Evolutionary conservation across 768 basidiomycete genomes (phyloP).

Genomic region (Xerocomus spinulosus): DNA sequence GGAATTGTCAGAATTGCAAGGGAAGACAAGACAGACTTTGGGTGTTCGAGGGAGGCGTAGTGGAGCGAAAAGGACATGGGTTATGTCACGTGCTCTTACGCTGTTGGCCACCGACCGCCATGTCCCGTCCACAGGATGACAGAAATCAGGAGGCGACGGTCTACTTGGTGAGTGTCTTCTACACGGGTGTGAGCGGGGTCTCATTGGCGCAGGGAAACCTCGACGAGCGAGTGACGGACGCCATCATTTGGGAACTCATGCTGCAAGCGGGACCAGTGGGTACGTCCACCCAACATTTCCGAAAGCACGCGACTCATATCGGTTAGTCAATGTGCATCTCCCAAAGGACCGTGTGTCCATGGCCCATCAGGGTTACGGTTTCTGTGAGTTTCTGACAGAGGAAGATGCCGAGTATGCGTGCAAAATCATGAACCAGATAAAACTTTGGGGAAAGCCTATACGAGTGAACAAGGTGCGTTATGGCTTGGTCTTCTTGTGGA

Average conservation of each 20-base stretch:
- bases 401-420: constrained; percentile 99
- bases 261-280: constrained; percentile 98
- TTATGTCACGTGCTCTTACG: too few relatives aligned
- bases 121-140: constrained; percentile 70
- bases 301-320: not conserved
- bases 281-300: constrained; percentile 37
- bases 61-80: constrained; percentile 28
- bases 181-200: too few relatives aligned
- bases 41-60: constrained; percentile 30
- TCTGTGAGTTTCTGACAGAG: constrained; percentile 98
- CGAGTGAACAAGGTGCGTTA: constrained; percentile 93
- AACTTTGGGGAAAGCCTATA: constrained; percentile 97
- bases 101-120: too few relatives aligned
- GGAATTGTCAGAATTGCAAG: too few relatives aligned
- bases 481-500: not conserved
- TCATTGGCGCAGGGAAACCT: constrained; percentile 99
- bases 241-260: constrained; percentile 97
- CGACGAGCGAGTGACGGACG: constrained; percentile 91
- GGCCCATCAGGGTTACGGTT: constrained; percentile 98
- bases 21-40: constrained; percentile 27
- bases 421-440: constrained; percentile 99
- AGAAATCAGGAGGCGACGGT: constrained; percentile 90
- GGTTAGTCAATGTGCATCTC: constrained; percentile 89
- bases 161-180: constrained; percentile 61
- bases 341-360: constrained; percentile 98